Percentiles rank a stretch among this genome's conserved stretches.
These are phyloP conservation scores for Russula compacta DNA, from an alignment of 768 basidiomycete genomes.

Conservation along the genomic window DNA sequence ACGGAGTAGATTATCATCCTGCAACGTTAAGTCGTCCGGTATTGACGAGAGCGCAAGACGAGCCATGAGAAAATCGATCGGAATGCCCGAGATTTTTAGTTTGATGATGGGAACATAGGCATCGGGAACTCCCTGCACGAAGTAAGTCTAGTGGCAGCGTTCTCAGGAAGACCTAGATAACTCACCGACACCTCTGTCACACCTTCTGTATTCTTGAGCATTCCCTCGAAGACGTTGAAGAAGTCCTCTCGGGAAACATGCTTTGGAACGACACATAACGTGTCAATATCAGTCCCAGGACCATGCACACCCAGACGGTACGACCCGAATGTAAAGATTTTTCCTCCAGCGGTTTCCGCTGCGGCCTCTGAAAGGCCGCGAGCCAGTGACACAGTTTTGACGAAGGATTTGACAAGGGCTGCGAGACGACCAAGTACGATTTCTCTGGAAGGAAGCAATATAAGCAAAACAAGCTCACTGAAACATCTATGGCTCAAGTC, in stretches of 20 bases:
- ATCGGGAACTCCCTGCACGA: slow-evolving; percentile 79
- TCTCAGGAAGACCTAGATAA: not conserved
- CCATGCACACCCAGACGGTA: slow-evolving; percentile 97
- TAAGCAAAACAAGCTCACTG: slow-evolving; percentile 8
- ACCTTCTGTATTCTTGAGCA: slow-evolving; percentile 78
- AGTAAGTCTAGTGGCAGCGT: not conserved
- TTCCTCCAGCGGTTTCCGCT: slow-evolving; percentile 86
- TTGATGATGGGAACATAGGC: slow-evolving; percentile 96
- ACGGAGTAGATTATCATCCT: slow-evolving; percentile 84
- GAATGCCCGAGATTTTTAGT: slow-evolving; percentile 82
- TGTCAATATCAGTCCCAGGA: slow-evolving; percentile 95
- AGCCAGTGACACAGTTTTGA: slow-evolving; percentile 67
- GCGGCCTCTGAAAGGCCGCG: slow-evolving; percentile 82
- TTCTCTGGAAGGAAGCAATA: slow-evolving; percentile 49
- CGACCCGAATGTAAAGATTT: slow-evolving; percentile 98
- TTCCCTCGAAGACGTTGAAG: slow-evolving; percentile 81
- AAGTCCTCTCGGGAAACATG: slow-evolving; percentile 95
- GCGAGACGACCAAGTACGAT: slow-evolving; percentile 85
- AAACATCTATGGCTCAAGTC: not conserved
- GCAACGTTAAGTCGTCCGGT: slow-evolving; percentile 83
- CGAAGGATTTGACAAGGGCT: slow-evolving; percentile 87
- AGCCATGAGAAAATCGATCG: slow-evolving; percentile 92
- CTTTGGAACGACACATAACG: slow-evolving; percentile 94
- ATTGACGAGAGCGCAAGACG: slow-evolving; percentile 78
- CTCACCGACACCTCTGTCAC: slow-evolving; percentile 79